Base-by-base conservation (phyloP, 2,329 filamentous ascomycete species). In the Juglanconis juglandina region DNA sequence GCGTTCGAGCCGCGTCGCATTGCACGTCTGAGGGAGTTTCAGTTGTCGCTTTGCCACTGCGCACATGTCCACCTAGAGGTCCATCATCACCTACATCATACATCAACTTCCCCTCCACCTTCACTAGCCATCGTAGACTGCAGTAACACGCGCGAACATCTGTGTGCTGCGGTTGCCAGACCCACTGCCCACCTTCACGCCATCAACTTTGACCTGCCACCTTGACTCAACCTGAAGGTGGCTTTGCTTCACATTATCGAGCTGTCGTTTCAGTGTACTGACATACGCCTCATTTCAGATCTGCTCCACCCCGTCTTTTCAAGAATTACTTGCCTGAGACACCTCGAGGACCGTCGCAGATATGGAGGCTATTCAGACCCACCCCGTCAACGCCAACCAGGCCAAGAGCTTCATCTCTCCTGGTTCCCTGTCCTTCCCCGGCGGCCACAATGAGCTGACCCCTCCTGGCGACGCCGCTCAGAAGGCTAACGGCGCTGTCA, bases 371-470 rank as follows among this genome's bases (percentile, higher is more conserved):
- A 89, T 96, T 70, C 92, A 92, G 71, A 95, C 94, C 68, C 95
- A 98, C 73, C 95, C 95, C 53, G 85, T 89, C 67, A 98, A 87
- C 74, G 93, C 94, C 70, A 86, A 89, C 68, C 93, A 98, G 85
- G 95, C 95, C 66, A 95, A 95, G 83, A 92, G 91, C 73, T 96
- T 98, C 78, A 96, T 93, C 70, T 92, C 92, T 63, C 91, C 93
- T 59, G 90, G 91, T 66, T 96, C 92, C 69, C 83, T 98, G 68
- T 96, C 93, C 63, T 98, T 96, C 77, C 93, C 94, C 56, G 90
- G 90, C 72, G 91, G 88, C 65, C 87, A 88, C 69, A 87, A 87
- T 69, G 92, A 96, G 73, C 76, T 97, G 73, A 94, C 91, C 61
- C 91, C 91, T 64, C 91, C 91, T 48, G 84, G 86, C 63, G 87